A percentile compares a stretch with the other conserved stretches of the same genome.
phyloP scores from a whole-genome alignment of 352 stramenopile species.

The Vaucheria bursata region DNA sequence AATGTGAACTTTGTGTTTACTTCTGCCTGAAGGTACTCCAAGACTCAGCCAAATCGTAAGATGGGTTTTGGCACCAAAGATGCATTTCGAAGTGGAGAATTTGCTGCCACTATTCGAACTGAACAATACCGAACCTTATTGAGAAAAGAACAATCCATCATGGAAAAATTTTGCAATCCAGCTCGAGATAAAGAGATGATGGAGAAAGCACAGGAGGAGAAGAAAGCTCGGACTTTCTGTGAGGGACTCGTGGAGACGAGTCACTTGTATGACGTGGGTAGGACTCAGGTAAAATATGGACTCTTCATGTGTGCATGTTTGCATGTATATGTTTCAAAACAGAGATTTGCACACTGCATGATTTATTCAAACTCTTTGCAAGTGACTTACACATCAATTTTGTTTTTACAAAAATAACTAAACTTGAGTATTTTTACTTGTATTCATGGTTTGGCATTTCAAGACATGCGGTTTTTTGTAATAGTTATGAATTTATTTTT shows the following conservation, averaged over 20 bases:
- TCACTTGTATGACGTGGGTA: conserved; percentile 37
- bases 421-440: no score
- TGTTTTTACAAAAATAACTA: no score
- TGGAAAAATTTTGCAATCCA: conserved; percentile 37
- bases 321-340: no score
- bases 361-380: no score
- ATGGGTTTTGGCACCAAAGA: conserved; percentile 42
- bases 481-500: no score
- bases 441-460: no score
- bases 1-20: no score
- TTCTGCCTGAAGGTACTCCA: not conserved
- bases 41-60: not conserved
- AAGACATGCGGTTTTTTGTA: no score
- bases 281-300: conserved; percentile 13
- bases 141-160: conserved; percentile 29
- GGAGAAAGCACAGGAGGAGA: conserved; percentile 12
- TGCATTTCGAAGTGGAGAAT: conserved; percentile 33
- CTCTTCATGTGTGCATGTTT: no score
- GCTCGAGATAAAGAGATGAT: conserved; percentile 20
- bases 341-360: no score
- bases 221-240: conserved; percentile 21
- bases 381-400: no score
- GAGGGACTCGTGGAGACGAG: conserved; percentile 25
- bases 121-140: conserved; percentile 44
- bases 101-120: conserved; percentile 41